phyloP scores from a whole-genome alignment of 2,329 filamentous ascomycete genomes.

The Aphanocladium album region DNA sequence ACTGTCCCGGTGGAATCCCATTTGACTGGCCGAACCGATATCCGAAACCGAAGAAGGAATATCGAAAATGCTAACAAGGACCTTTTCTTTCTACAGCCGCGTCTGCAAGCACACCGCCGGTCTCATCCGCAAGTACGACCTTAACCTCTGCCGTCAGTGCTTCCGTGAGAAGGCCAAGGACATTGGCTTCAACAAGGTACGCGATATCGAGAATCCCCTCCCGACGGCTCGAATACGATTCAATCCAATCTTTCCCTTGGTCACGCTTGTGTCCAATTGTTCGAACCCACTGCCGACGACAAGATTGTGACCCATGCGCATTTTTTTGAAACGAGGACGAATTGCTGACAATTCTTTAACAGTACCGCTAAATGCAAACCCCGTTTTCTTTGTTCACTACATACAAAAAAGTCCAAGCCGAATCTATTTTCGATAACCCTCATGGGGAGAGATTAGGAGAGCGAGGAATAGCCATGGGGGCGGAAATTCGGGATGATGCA shows the following conservation, averaged over 20 bases:
- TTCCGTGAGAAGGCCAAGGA: constrained; percentile 70
- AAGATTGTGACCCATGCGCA: background rate
- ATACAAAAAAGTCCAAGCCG: constrained; percentile 11
- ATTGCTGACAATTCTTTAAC: constrained; percentile 15
- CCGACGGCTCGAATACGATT: background rate
- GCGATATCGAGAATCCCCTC: constrained; percentile 17
- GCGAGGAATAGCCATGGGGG: constrained; percentile 13
- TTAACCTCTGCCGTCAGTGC: constrained; percentile 81
- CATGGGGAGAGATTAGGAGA: constrained; percentile 7
- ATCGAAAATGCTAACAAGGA: constrained; percentile 26
- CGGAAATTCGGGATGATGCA: background rate
- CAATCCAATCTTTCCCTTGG: background rate
- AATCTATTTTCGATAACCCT: constrained; percentile 11
- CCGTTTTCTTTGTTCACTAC: background rate
- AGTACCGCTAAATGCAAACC: constrained; percentile 33
- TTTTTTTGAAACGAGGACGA: constrained; percentile 13
- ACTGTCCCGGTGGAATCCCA: background rate
- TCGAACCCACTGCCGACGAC: background rate
- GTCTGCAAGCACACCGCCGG: constrained; percentile 89
- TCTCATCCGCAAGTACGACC: constrained; percentile 99
- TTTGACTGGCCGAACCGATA: background rate
- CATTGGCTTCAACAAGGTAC: constrained; percentile 69
- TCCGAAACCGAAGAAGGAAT: background rate
- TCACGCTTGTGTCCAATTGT: background rate
- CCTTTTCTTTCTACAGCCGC: constrained; percentile 42